These are phyloP conservation scores for Zangia roseola DNA, from an alignment of 768 basidiomycete species.

Conservation along the genomic window DNA sequence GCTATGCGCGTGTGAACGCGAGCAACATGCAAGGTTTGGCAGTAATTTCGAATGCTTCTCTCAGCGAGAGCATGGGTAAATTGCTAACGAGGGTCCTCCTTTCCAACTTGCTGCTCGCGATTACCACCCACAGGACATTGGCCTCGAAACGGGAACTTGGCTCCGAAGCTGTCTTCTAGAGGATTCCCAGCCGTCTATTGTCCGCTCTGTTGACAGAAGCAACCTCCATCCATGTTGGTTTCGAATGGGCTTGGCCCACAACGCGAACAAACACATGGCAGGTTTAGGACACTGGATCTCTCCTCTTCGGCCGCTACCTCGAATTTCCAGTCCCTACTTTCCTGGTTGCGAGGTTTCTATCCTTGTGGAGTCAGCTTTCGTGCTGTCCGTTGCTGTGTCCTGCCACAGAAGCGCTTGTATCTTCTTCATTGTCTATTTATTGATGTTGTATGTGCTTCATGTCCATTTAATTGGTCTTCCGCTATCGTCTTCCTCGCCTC, in stretches of 20 bases:
- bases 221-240: conserved; percentile 22
- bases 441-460: conserved; percentile 36
- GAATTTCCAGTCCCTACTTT: conserved; percentile 21
- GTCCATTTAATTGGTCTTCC: conserved; percentile 15
- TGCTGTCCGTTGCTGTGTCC: conserved; percentile 23
- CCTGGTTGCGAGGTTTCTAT: conserved; percentile 25
- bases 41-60: conserved; percentile 24
- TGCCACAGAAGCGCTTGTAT: conserved; percentile 34
- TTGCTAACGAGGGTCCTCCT: conserved; percentile 18
- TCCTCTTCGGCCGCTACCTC: conserved; percentile 24
- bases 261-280: conserved; percentile 21
- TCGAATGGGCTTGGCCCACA: conserved; percentile 21
- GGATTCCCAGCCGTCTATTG: conserved; percentile 22
- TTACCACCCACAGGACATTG: conserved; percentile 26
- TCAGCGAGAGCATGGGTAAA: conserved; percentile 19
- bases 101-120: conserved; percentile 23
- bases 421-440: conserved; percentile 26
- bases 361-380: conserved; percentile 17
- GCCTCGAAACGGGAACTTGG: conserved; percentile 23
- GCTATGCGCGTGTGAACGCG: conserved; percentile 32
- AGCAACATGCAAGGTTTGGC: conserved; percentile 30
- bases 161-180: conserved; percentile 14
- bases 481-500: conserved; percentile 15
- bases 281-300: conserved; percentile 23
- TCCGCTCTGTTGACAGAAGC: conserved; percentile 19